phyloP scores from a whole-genome alignment of 2,329 filamentous ascomycete species.

The Corniculantispora saksenae region DNA sequence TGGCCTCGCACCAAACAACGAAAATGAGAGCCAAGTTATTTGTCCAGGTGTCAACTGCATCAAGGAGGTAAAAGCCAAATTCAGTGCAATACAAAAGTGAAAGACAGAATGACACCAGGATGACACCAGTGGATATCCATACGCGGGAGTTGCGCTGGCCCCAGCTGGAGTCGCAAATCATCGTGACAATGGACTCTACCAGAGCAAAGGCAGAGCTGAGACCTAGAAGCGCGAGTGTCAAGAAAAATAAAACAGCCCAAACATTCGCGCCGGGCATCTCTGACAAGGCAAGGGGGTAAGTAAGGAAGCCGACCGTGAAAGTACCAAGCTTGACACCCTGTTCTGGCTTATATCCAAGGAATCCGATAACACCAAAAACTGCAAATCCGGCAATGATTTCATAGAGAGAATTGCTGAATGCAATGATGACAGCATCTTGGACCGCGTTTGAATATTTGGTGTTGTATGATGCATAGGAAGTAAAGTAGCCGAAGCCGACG shows the following conservation, averaged over 20 bases:
- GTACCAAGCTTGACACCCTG: conserved; percentile 42
- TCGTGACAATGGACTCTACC: conserved; percentile 51
- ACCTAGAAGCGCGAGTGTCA: conserved; percentile 54
- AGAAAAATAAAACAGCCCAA: conserved; percentile 55
- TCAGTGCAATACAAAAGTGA: conserved; percentile 55
- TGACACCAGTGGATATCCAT: conserved; percentile 46
- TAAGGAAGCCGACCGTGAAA: conserved; percentile 56
- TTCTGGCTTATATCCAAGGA: conserved; percentile 34
- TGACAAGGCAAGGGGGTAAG: conserved; percentile 51
- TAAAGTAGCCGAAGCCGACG: conserved; percentile 57
- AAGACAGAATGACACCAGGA: conserved; percentile 47
- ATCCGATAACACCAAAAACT: conserved; percentile 54
- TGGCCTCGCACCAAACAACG: conserved; percentile 50
- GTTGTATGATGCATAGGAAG: conserved; percentile 57
- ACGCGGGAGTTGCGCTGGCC: conserved; percentile 39
- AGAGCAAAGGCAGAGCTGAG: conserved; percentile 56
- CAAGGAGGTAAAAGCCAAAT: conserved; percentile 53
- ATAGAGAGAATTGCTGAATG: conserved; percentile 52
- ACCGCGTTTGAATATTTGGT: conserved; percentile 53
- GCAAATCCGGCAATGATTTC: conserved; percentile 46
- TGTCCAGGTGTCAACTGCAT: conserved; percentile 54
- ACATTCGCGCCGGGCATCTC: conserved; percentile 58
- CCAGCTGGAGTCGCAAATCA: conserved; percentile 46
- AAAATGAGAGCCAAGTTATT: conserved; percentile 54
- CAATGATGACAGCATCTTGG: conserved; percentile 55